Conservation (phyloP, 2,329 filamentous ascomycete genomes). For the Proliferodiscus dingleyae region DNA sequence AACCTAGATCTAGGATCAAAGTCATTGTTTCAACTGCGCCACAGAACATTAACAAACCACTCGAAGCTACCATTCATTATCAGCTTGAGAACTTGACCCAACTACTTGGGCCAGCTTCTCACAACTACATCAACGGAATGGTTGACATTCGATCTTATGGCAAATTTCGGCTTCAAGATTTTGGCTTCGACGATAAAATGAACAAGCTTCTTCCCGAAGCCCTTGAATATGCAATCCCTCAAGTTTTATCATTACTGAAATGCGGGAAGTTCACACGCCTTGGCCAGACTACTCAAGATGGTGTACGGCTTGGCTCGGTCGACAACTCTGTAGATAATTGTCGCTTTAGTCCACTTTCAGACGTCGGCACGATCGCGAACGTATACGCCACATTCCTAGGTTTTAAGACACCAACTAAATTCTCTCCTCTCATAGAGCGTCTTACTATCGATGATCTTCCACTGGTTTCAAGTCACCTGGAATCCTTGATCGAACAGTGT, state of each 20-base stretch:
- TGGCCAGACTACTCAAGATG: neutral
- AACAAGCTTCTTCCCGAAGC: neutral
- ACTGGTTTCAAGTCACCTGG: constrained; percentile 1
- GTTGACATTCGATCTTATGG: neutral
- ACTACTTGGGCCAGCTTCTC: neutral
- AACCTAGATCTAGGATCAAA: neutral
- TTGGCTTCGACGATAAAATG: neutral
- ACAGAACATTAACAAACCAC: neutral
- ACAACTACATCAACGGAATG: neutral
- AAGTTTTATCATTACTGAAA: neutral
- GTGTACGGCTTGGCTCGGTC: neutral
- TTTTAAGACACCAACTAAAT: neutral
- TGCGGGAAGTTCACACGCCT: neutral
- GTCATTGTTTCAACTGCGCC: neutral
- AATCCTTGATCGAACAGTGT: constrained; percentile 3
- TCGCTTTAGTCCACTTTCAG: neutral
- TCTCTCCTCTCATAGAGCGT: constrained; percentile 2
- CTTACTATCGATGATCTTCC: constrained; percentile 4
- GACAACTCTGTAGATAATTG: neutral
- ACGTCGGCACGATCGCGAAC: neutral
- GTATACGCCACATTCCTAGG: neutral
- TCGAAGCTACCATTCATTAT: neutral
- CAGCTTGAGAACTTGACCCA: neutral
- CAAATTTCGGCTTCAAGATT: neutral
- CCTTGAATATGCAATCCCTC: neutral